Percentiles rank a stretch among this genome's conserved stretches.
These are phyloP conservation scores for Luzula sylvatica DNA, from an alignment of 176 grass and related monocot genomes.

Conservation along the genomic window DNA sequence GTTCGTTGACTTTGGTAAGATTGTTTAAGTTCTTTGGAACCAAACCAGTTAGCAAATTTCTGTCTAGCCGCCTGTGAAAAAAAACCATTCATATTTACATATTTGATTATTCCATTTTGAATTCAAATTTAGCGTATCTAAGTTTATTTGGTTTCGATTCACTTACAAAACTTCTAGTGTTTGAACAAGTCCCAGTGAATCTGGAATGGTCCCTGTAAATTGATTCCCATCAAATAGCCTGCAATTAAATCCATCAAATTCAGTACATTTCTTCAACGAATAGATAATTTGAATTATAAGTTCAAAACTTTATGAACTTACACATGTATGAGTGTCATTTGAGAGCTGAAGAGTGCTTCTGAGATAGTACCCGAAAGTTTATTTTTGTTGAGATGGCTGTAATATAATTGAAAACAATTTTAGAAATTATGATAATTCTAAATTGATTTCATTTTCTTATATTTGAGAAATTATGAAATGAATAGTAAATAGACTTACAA, in stretches of 20 bases:
- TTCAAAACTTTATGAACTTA: slow-evolving; percentile 29
- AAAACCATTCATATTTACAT: background rate
- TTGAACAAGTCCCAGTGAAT: slow-evolving; percentile 53
- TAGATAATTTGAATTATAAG: background rate
- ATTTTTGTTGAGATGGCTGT: slow-evolving; percentile 90
- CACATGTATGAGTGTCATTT: slow-evolving; percentile 82
- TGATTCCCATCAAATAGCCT: slow-evolving; percentile 88
- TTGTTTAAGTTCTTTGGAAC: slow-evolving; percentile 69
- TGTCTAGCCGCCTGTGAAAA: slow-evolving; percentile 52
- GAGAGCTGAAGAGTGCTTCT: slow-evolving; percentile 60
- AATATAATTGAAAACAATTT: slow-evolving; percentile 20
- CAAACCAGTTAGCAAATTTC: slow-evolving; percentile 50
- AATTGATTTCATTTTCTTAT: background rate
- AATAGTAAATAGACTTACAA: slow-evolving; percentile 52
- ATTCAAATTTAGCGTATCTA: background rate
- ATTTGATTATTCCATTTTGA: slow-evolving; percentile 8
- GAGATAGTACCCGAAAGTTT: slow-evolving; percentile 71
- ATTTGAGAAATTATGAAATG: slow-evolving; percentile 1
- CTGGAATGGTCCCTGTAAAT: slow-evolving; percentile 59
- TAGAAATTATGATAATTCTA: background rate
- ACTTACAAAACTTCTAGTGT: slow-evolving; percentile 82
- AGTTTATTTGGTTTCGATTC: background rate
- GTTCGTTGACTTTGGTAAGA: slow-evolving; percentile 46
- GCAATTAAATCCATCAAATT: slow-evolving; percentile 4
- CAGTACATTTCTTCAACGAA: background rate